phyloP scores from a whole-genome alignment of 208 protist genomes.

The Leishmania tropica region DNA sequence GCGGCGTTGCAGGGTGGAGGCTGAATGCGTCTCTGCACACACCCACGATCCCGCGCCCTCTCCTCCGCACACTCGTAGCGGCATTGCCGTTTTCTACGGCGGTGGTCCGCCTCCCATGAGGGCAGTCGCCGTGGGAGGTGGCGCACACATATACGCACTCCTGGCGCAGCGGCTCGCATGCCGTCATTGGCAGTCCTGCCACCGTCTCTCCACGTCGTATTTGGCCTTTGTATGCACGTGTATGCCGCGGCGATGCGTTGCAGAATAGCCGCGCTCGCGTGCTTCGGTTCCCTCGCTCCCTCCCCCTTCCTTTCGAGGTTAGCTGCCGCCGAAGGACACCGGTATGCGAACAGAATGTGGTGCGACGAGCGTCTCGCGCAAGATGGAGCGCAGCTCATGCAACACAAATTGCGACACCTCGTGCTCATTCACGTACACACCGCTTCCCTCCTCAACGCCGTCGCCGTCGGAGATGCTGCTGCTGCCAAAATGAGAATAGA shows the following conservation, averaged over 20 bases:
- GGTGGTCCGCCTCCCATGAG: background rate
- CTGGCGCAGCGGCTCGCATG: background rate
- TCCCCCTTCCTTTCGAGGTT: too few species aligned
- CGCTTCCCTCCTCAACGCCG: slow-evolving; percentile 23
- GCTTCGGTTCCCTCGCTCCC: too few species aligned
- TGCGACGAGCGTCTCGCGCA: slow-evolving; percentile 71
- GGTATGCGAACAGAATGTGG: slow-evolving; percentile 75
- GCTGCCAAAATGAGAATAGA: slow-evolving; percentile 34
- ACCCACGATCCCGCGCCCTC: background rate
- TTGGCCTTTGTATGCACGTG: background rate
- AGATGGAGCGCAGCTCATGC: slow-evolving; percentile 63
- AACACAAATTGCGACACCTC: slow-evolving; percentile 71
- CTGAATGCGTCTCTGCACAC: background rate
- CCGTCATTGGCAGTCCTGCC: background rate
- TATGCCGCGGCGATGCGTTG: background rate
- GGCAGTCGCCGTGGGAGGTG: background rate
- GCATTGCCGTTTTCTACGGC: background rate
- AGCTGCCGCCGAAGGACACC: slow-evolving; percentile 23
- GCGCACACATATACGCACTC: background rate
- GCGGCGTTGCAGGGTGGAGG: background rate
- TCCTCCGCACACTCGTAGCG: background rate
- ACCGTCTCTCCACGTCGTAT: background rate
- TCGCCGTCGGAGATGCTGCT: slow-evolving; percentile 33
- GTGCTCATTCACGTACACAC: slow-evolving; percentile 68
- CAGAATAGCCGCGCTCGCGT: background rate